These are phyloP conservation scores for Yamadazyma diospyri DNA, from an alignment of 1,139 yeast genomes.

Conservation along the genomic window DNA sequence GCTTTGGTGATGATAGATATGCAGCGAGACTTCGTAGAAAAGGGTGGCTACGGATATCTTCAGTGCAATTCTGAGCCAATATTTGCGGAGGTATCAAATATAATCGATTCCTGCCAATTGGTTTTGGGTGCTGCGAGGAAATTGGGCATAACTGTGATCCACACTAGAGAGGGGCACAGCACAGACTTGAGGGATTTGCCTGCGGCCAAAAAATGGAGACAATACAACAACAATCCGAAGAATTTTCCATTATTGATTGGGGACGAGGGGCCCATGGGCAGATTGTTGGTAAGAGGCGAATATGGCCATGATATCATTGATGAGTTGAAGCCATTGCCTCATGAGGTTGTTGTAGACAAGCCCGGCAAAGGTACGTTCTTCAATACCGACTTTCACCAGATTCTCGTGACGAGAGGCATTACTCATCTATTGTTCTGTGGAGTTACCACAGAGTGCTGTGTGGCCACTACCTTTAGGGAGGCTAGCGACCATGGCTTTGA, in stretches of 20 bases:
- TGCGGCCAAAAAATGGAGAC: constrained; percentile 11
- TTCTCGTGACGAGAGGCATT: constrained; percentile 14
- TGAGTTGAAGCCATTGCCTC: constrained; percentile 9
- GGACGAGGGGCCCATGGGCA: constrained; percentile 16
- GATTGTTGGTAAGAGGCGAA: constrained; percentile 12
- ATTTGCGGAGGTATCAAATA: constrained; percentile 11
- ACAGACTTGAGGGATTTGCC: constrained; percentile 14
- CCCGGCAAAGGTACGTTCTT: constrained; percentile 15
- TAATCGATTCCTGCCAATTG: constrained; percentile 11
- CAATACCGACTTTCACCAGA: constrained; percentile 14
- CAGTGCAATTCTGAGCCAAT: constrained; percentile 11
- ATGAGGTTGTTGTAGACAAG: constrained; percentile 13
- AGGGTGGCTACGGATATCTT: constrained; percentile 14
- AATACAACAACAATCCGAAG: constrained; percentile 11
- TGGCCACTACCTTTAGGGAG: constrained; percentile 15
- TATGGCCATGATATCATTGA: constrained; percentile 14
- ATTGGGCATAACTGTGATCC: constrained; percentile 12
- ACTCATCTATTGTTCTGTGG: constrained; percentile 14
- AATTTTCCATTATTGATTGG: constrained; percentile 13
- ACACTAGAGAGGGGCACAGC: constrained; percentile 14
- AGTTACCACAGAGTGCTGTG: constrained; percentile 17
- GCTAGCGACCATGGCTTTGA: constrained; percentile 16
- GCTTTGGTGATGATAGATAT: constrained; percentile 15
- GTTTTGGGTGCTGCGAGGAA: constrained; percentile 12
- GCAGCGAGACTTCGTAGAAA: constrained; percentile 14